These are phyloP conservation scores for Cutaneotrichosporon cyanovorans DNA, from an alignment of 1,284 basidiomycete species.

Conservation along the genomic window DNA sequence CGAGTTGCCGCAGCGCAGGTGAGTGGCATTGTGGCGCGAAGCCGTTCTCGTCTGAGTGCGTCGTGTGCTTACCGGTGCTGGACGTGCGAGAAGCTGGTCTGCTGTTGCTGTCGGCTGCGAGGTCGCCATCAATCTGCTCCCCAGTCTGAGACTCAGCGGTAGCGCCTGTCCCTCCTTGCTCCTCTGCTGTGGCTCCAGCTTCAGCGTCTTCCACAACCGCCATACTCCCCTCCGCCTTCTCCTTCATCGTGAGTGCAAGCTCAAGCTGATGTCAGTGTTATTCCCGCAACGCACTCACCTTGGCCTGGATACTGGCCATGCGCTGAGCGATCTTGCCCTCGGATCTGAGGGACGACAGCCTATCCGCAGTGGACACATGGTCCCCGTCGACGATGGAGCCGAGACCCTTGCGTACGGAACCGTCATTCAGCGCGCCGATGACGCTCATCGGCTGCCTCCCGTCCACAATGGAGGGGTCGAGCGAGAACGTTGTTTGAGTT, in stretches of 20 bases:
- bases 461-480: conserved; percentile 10
- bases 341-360: conserved; percentile 9
- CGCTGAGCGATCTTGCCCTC: conserved; percentile 24
- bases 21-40: not conserved
- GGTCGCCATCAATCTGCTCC: not conserved
- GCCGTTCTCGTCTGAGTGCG: not conserved
- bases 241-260: conserved; percentile 15
- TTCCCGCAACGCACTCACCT: conserved; percentile 13
- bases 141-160: no score
- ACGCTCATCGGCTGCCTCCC: conserved; percentile 15
- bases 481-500: conserved; percentile 17
- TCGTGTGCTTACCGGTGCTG: no score
- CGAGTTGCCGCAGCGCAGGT: conserved; percentile 10
- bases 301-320: conserved; percentile 27
- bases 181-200: no score
- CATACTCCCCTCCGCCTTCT: conserved; percentile 4
- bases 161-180: no score
- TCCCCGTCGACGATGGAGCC: conserved; percentile 16
- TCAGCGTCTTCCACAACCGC: no score
- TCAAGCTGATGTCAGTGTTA: conserved; percentile 16
- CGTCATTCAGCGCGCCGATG: conserved; percentile 17
- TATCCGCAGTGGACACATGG: conserved; percentile 14
- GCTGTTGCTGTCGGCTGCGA: no score
- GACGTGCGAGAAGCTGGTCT: no score
- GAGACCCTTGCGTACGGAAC: conserved; percentile 11